Evolutionary conservation across 2,329 filamentous ascomycete species (phyloP), one percentile per base, ranked within the genome.

Genomic region (Raffaelea albimanens): DNA sequence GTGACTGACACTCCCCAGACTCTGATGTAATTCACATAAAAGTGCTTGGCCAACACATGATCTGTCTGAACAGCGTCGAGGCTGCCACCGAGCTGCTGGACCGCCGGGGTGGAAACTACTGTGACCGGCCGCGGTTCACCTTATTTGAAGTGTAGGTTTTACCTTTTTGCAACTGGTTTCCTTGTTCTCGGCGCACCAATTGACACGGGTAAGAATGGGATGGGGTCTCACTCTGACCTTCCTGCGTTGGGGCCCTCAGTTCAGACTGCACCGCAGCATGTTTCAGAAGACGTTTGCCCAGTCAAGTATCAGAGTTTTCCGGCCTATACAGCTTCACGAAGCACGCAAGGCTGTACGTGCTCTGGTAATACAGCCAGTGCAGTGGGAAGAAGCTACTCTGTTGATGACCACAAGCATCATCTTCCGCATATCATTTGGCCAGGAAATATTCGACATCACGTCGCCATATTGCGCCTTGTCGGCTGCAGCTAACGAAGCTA

Each of bases 221-320:
- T 72, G 68, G 68, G 61, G 64, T 2, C 61, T 63, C n/a, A 70
- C 67, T 1, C 55, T 69, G 25, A 69, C 67, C 11, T 71, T 68
- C 53, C 59, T 68, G 5, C 59, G 59, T 42, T 66, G 60, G 57
- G 67, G 67, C 5, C 60, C 60, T 4, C 62, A 60, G 49, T 71
- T 68, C 52, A 63, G 66, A 41, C 52, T 67, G 14, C 68, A 71
- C 48, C 61, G 69, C 13, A 62, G 60, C 36, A 52, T 68, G 19
- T 59, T 70, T 34, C 68, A 70, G 51, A 59, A 62, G 40, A 63
- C 63, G 10, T 70, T 71, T 52, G 57, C 58, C 23, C 40, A 50
- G 34, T 47, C 50, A 43, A 46, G 44, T 41, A 40, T 52, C 34
- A 51, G 47, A 40, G 43, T 47, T 3, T 53, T 49, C 46, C 50